Percentiles rank a stretch among this genome's conserved stretches.
phyloP scores from a whole-genome alignment of 805 yeast genomes.

The Candida ipomoeae region DNA sequence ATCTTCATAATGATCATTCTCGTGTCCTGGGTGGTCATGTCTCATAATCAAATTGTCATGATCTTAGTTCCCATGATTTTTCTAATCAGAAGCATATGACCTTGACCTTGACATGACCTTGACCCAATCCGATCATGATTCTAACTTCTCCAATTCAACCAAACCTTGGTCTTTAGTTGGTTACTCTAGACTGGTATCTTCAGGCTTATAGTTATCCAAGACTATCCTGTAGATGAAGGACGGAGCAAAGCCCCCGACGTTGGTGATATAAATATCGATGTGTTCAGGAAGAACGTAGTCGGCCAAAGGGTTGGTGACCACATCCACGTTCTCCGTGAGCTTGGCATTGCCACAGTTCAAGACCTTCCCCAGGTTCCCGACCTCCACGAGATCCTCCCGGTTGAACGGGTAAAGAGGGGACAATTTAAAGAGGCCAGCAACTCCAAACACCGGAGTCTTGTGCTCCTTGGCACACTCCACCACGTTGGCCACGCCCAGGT shows the following conservation, averaged over 20 bases:
- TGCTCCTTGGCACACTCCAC: constrained; percentile 95
- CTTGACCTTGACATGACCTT: no score
- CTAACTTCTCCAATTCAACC: no score
- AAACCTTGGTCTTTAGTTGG: not conserved
- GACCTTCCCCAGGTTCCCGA: constrained; percentile 90
- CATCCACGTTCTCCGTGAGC: constrained; percentile 68
- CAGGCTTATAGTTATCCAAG: constrained; percentile 85
- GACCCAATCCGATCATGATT: no score
- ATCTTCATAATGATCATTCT: no score
- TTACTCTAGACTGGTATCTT: constrained; percentile 53
- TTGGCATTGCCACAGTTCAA: constrained; percentile 68
- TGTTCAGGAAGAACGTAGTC: constrained; percentile 93
- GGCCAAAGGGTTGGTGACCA: constrained; percentile 75
- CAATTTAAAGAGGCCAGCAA: constrained; percentile 88
- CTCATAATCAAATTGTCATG: no score
- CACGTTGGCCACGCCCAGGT: constrained; percentile 87
- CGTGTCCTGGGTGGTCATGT: no score
- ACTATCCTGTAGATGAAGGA: constrained; percentile 93
- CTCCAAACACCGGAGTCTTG: constrained; percentile 93
- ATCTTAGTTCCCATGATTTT: no score
- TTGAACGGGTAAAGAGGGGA: constrained; percentile 92
- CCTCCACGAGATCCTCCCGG: constrained; percentile 77
- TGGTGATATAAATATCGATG: constrained; percentile 90
- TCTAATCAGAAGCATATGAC: no score
- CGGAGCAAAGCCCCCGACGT: constrained; percentile 95